Conservation (phyloP, 768 basidiomycete genomes). For the Glaciozyma antarctica region DNA sequence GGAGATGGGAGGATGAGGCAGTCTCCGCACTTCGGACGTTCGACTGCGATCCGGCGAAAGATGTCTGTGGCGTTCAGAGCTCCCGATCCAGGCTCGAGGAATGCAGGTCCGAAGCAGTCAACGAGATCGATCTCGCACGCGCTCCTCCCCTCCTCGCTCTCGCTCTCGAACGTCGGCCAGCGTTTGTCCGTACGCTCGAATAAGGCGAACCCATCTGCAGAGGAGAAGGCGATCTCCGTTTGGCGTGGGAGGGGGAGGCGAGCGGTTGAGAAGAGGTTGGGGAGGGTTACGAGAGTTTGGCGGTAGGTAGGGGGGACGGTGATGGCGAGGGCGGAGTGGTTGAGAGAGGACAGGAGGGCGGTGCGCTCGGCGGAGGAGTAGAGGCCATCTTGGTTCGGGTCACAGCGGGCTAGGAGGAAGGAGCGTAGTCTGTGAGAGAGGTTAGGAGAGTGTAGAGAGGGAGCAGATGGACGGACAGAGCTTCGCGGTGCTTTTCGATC, state of each 20-base stretch:
- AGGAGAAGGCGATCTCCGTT: constrained; percentile 21
- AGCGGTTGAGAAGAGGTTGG: neutral
- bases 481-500: constrained; percentile 32
- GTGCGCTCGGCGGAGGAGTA: constrained; percentile 23
- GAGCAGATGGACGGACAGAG: constrained; percentile 1
- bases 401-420: constrained; percentile 18
- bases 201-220: constrained; percentile 41
- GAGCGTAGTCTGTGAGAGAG: constrained; percentile 15
- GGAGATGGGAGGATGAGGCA: constrained; percentile 40
- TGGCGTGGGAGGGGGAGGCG: constrained; percentile 20
- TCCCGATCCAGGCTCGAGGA: constrained; percentile 6
- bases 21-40: constrained; percentile 40
- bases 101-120: constrained; percentile 32
- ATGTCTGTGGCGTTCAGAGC: constrained; percentile 28
- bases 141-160: no score
- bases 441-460: neutral
- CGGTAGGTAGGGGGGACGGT: neutral
- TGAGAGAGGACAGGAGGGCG: constrained; percentile 10
- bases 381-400: constrained; percentile 2
- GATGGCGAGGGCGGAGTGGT: neutral
- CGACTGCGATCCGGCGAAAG: constrained; percentile 41
- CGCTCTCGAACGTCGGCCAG: constrained; percentile 14
- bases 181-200: constrained; percentile 13
- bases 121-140: constrained; percentile 33
- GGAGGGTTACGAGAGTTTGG: neutral